These are phyloP conservation scores for Trichophyton verrucosum DNA, from an alignment of 2,329 filamentous ascomycete genomes.

Conservation along the genomic window DNA sequence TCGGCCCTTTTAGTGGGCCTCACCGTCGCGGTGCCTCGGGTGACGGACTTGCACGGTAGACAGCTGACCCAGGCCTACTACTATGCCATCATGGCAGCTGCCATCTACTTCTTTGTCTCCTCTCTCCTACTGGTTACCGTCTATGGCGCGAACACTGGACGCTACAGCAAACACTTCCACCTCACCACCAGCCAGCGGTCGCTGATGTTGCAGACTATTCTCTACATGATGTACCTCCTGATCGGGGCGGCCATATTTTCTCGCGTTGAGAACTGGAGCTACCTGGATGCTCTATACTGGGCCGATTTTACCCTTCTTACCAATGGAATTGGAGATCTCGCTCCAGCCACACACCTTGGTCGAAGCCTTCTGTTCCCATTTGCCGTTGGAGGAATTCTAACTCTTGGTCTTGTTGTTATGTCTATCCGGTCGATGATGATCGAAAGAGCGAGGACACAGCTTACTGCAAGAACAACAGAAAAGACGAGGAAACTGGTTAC, in stretches of 20 bases:
- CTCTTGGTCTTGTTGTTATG: constrained; percentile 24
- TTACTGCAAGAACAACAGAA: constrained; percentile 24
- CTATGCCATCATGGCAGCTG: constrained; percentile 47
- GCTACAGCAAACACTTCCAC: constrained; percentile 45
- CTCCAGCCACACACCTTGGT: constrained; percentile 23
- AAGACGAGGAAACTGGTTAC: constrained; percentile 23
- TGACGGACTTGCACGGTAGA: constrained; percentile 30
- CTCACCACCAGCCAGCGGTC: constrained; percentile 46
- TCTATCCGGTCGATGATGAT: constrained; percentile 28
- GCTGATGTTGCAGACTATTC: constrained; percentile 35
- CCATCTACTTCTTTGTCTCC: constrained; percentile 44
- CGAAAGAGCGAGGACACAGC: constrained; percentile 27
- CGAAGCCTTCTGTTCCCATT: constrained; percentile 25
- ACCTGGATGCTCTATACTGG: constrained; percentile 26
- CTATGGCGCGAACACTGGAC: constrained; percentile 41
- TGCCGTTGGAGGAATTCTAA: constrained; percentile 25
- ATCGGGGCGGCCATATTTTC: constrained; percentile 29
- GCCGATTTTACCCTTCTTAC: constrained; percentile 27
- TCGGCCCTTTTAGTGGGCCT: constrained; percentile 43
- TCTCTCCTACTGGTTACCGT: constrained; percentile 44
- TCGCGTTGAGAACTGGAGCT: constrained; percentile 25
- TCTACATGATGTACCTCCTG: constrained; percentile 30
- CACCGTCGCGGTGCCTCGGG: constrained; percentile 35
- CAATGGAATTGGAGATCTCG: constrained; percentile 25
- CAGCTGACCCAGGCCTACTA: constrained; percentile 47